A percentile compares a stretch with the other conserved stretches of the same genome.
Conservation (phyloP, 345 rosid genomes). For the thale cress (Arabidopsis thaliana) region DNA sequence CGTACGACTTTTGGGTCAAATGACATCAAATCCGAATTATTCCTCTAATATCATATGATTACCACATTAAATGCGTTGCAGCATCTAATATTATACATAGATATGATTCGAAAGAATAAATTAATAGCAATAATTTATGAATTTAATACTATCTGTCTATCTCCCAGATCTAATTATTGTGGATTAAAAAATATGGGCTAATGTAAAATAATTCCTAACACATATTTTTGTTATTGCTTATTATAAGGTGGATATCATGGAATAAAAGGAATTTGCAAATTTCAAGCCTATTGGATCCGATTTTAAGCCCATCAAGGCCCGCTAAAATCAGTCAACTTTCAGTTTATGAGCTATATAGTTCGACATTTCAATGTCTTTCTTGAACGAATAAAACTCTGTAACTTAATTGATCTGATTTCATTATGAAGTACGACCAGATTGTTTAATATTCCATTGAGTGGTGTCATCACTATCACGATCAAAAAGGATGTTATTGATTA, state of each 20-base stretch:
- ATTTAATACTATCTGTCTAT: not conserved
- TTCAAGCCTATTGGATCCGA: conserved; percentile 8
- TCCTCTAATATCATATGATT: conserved; percentile 29
- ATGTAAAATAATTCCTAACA: not conserved
- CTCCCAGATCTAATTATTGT: not conserved
- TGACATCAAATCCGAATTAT: conserved; percentile 25
- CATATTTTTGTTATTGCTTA: not conserved
- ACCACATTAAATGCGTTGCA: conserved; percentile 24
- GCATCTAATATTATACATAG: not conserved
- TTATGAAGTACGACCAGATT: conserved; percentile 28
- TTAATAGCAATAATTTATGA: not conserved
- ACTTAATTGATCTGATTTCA: conserved; percentile 8
- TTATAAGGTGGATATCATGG: not conserved
- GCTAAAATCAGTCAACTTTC: not conserved
- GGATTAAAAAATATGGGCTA: not conserved
- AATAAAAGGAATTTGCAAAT: not conserved
- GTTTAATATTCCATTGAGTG: conserved; percentile 30
- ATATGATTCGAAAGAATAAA: conserved; percentile 25
- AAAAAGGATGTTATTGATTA: conserved; percentile 28
- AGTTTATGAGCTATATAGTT: conserved; percentile 17
- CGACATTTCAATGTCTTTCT: conserved; percentile 16
- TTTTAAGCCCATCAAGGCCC: conserved; percentile 24
- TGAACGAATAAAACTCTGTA: not conserved
- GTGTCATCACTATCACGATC: conserved; percentile 38
- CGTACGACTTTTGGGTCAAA: conserved; percentile 36